Base-by-base conservation (phyloP, 2,329 filamentous ascomycete genomes). In the Neopestalotiopsis sp. region DNA sequence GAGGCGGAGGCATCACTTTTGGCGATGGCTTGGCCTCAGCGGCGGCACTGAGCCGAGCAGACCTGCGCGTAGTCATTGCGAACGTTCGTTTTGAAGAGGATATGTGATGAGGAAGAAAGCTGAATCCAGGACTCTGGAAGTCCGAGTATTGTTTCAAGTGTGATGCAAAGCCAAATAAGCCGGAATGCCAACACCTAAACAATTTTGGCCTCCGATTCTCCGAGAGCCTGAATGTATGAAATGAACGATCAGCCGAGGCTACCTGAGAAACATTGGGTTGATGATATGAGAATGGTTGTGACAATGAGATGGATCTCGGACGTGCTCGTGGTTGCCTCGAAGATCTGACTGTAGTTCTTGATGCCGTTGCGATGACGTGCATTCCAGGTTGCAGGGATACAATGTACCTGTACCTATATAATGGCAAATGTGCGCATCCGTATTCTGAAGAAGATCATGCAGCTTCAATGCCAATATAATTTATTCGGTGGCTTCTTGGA, bases 1-100 rank as follows among this genome's bases (percentile, higher is more conserved):
- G 67, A 0, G 76, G 72, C 17, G 74, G 68, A 28, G 72, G 67
- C 67, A 75, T 72, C 4, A 66, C 30, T 30, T 71, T 66, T 14
- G 74, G 66, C 20, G 71, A 63, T 10, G 68, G 34, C 56, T 72
- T 71, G 32, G 61, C 56, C 59, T 71, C 70, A n/a, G 74, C 72
- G 28, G 71, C 72, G 34, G 76, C 75, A 61, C 74, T 76, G 40
- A 79, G 67, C 14, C 77, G 74, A 30, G 76, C 73, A 7, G 77
- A 79, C 67, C 74, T 74, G 28, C 77, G 76, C 17, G 75, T 76
- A 32, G 76, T 74, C 76, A 81, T 80, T 34, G 30, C 14, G 45
- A 32, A 20, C 10, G 10, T 2, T 2, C 59, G 10, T 10, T 5
- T 20, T 17, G 9, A 20, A 7, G 59, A 62, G 59, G 40, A 40